Evolutionary conservation across 2,329 filamentous ascomycete genomes (phyloP).

Genomic region (Lasiodiplodia hormozganensis): DNA sequence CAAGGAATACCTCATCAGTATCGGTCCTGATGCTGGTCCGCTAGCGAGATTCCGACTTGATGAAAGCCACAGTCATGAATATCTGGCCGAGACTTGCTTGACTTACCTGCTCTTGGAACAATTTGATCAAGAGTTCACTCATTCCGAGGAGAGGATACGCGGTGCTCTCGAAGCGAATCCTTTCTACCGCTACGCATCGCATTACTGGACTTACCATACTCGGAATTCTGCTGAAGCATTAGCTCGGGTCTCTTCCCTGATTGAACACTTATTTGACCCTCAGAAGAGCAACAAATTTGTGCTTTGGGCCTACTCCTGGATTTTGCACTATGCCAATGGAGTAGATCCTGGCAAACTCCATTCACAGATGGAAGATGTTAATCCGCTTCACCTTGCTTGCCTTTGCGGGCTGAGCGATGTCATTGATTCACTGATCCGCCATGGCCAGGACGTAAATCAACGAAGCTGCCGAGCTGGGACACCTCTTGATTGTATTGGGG

Average conservation of each 20-base stretch:
- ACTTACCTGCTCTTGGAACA: constrained; percentile 1
- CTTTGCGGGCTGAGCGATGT: neutral
- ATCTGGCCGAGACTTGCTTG: neutral
- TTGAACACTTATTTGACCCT: neutral
- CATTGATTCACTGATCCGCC: neutral
- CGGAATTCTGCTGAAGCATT: neutral
- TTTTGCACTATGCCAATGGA: neutral
- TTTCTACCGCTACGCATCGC: neutral
- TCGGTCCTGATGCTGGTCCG: neutral
- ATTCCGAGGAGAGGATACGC: neutral
- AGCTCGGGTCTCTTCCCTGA: neutral
- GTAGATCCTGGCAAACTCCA: neutral
- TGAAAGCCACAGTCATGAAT: neutral
- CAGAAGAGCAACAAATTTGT: constrained; percentile 1
- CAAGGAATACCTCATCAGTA: constrained; percentile 6
- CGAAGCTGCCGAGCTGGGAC: neutral
- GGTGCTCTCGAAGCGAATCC: too few relatives aligned
- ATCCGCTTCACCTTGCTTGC: constrained; percentile 1
- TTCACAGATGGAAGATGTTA: neutral
- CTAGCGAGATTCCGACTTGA: neutral
- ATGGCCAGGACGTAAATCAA: neutral
- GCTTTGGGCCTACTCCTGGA: constrained; percentile 7
- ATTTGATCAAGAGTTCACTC: neutral
- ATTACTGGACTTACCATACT: neutral
- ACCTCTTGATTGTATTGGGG: neutral